These are phyloP conservation scores for Ilex paraguariensis DNA, from an alignment of 305 asterid genomes.

Conservation along the genomic window DNA sequence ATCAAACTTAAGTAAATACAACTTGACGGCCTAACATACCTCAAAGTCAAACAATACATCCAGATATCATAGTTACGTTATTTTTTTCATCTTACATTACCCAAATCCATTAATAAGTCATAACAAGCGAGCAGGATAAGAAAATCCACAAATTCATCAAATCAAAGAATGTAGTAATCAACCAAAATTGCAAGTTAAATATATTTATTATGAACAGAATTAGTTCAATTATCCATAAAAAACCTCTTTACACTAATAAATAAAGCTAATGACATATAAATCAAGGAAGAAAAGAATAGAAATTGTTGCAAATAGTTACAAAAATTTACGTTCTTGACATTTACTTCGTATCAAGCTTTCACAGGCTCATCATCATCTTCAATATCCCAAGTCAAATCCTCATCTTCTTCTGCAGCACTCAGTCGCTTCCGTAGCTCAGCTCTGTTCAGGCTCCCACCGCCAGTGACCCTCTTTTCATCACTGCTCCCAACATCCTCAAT, in stretches of 20 bases:
- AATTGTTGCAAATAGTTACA: constrained; percentile 16
- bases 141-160: too few species aligned
- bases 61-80: too few species aligned
- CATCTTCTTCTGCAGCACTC: constrained; percentile 66
- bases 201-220: too few species aligned
- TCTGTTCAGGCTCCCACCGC: constrained; percentile 36
- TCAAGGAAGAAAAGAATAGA: constrained; percentile 15
- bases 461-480: constrained; percentile 50
- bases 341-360: constrained; percentile 40
- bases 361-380: constrained; percentile 75
- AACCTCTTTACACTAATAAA: constrained; percentile 2
- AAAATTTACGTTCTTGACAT: constrained; percentile 20
- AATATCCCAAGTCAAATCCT: constrained; percentile 83
- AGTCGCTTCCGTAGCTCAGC: constrained; percentile 43
- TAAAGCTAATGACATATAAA: neutral
- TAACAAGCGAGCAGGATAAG: too few species aligned
- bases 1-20: too few species aligned
- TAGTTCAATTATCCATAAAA: too few species aligned
- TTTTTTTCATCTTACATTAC: too few species aligned
- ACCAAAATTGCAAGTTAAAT: too few species aligned
- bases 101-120: too few species aligned
- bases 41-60: too few species aligned
- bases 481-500: constrained; percentile 69
- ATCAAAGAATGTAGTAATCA: too few species aligned
- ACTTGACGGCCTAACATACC: too few species aligned